phyloP scores from a whole-genome alignment of 2,329 filamentous ascomycete species.

The Colletotrichum sp. region DNA sequence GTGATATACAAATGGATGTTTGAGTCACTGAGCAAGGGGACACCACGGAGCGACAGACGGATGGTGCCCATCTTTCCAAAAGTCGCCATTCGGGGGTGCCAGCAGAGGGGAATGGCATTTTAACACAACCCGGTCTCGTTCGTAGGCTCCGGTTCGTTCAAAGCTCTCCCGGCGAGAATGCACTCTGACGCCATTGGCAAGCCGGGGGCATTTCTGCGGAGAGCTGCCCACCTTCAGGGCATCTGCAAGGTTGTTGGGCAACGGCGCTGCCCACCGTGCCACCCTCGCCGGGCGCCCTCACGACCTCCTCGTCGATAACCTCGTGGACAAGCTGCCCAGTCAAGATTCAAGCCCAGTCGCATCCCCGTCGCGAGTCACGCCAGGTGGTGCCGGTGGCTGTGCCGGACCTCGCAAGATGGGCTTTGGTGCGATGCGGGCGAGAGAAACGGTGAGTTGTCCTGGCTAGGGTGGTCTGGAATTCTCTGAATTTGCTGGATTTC shows the following conservation, averaged over 20 bases:
- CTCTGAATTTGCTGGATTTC: background rate
- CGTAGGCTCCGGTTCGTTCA: slow-evolving; percentile 14
- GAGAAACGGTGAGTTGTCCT: slow-evolving; percentile 5
- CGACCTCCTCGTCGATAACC: background rate
- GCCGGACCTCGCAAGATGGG: background rate
- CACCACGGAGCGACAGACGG: slow-evolving; percentile 26
- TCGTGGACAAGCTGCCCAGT: background rate
- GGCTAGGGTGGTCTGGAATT: background rate
- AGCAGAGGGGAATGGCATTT: slow-evolving; percentile 18
- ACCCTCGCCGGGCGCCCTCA: background rate
- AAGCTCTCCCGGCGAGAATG: slow-evolving; percentile 11
- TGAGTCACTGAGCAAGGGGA: slow-evolving; percentile 27
- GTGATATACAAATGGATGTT: slow-evolving; percentile 18
- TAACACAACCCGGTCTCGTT: slow-evolving; percentile 15
- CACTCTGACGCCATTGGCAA: slow-evolving; percentile 24
- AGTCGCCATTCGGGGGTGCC: slow-evolving; percentile 21
- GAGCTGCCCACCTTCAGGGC: slow-evolving; percentile 1
- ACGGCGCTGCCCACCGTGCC: background rate
- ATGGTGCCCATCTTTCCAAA: slow-evolving; percentile 31
- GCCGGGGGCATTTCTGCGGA: background rate
- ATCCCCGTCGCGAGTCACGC: slow-evolving; percentile 16
- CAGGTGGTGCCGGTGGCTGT: slow-evolving; percentile 18
- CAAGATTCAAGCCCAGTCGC: background rate
- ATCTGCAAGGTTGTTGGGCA: background rate
- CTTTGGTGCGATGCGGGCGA: slow-evolving; percentile 1